Conservation (phyloP, 148 eudicot genomes). For the Camellia lanceoleosa region DNA sequence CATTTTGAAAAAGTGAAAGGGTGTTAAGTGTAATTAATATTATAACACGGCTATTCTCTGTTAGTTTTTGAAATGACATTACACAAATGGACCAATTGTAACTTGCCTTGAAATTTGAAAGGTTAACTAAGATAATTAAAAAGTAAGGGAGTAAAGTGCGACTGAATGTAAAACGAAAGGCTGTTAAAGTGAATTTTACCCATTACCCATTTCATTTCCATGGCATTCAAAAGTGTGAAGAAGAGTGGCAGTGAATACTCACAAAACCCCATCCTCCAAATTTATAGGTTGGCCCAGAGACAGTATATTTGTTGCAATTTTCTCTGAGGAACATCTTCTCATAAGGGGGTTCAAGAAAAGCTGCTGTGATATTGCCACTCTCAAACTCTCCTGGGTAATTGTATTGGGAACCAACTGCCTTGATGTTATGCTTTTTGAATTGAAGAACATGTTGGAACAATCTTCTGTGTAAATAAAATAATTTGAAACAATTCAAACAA, state of each 20-base stretch:
- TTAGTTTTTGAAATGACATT: too few species aligned
- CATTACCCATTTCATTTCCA: neutral
- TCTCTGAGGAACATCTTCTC: slow-evolving; percentile 20
- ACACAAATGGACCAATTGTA: too few species aligned
- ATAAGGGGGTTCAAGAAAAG: slow-evolving; percentile 29
- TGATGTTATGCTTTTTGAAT: slow-evolving; percentile 1
- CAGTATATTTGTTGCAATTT: slow-evolving; percentile 28
- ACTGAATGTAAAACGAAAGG: too few species aligned
- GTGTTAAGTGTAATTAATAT: too few species aligned
- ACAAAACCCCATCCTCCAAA: slow-evolving; percentile 40
- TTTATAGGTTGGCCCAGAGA: slow-evolving; percentile 20
- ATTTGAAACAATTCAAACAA: too few species aligned
- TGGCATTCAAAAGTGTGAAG: neutral
- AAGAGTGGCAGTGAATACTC: neutral
- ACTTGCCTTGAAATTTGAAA: too few species aligned
- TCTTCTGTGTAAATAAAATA: too few species aligned
- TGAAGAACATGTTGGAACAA: neutral
- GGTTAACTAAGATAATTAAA: too few species aligned
- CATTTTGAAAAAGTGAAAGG: too few species aligned
- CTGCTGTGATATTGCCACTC: slow-evolving; percentile 12
- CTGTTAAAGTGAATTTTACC: too few species aligned
- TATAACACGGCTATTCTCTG: too few species aligned
- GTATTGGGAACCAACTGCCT: neutral
- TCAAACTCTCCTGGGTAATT: neutral
- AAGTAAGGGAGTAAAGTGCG: too few species aligned